phyloP scores from a whole-genome alignment of 176 grass and related monocot genomes.

The Avena sativa region DNA sequence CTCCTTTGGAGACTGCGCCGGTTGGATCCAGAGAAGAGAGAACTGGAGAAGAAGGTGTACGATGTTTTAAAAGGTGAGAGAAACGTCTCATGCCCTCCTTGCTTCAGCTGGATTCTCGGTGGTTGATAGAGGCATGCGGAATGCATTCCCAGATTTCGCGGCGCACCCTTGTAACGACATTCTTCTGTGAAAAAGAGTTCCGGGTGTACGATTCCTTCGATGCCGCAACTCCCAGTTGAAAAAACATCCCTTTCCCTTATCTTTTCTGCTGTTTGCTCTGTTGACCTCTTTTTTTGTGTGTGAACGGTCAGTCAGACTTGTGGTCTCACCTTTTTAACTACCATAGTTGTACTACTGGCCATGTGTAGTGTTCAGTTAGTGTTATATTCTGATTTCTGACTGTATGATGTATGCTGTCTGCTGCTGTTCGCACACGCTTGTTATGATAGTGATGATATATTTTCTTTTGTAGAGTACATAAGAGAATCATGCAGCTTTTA shows the following conservation, averaged over 20 bases:
- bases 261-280: background rate
- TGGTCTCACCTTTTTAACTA: background rate
- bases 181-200: slow-evolving; percentile 11
- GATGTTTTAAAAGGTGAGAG: slow-evolving; percentile 16
- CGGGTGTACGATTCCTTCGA: slow-evolving; percentile 1
- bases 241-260: background rate
- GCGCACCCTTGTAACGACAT: slow-evolving; percentile 29
- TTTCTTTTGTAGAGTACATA: background rate
- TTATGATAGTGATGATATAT: background rate
- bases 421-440: background rate
- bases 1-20: background rate
- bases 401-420: background rate
- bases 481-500: background rate
- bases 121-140: slow-evolving; percentile 35
- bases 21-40: background rate
- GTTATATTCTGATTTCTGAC: background rate
- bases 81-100: slow-evolving; percentile 46
- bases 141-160: slow-evolving; percentile 15
- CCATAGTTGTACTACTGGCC: background rate
- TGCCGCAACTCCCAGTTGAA: background rate
- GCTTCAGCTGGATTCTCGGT: slow-evolving; percentile 34
- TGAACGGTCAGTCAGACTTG: background rate
- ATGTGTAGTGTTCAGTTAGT: background rate
- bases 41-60: background rate
- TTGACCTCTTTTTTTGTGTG: background rate